phyloP scores from a whole-genome alignment of 1,284 basidiomycete genomes.

The Irpex rosettiformis region DNA sequence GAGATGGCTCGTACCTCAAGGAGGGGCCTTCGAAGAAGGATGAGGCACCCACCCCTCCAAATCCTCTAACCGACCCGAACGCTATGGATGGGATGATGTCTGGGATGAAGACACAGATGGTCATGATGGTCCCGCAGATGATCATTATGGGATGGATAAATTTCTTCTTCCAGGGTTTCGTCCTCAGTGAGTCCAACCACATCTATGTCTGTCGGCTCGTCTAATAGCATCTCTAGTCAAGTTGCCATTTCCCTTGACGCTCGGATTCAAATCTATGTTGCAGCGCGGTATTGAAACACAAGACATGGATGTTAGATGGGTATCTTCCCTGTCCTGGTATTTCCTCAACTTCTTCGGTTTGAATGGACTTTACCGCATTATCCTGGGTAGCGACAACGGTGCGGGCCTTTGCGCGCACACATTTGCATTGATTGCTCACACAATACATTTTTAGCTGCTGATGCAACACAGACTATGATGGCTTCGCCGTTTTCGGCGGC shows the following conservation, averaged over 20 bases:
- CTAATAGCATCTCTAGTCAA: slow-evolving; percentile 59
- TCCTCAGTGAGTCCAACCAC: slow-evolving; percentile 74
- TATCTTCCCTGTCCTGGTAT: slow-evolving; percentile 98
- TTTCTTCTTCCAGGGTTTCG: slow-evolving; percentile 98
- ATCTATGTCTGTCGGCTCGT: not conserved
- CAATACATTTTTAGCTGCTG: slow-evolving; percentile 56
- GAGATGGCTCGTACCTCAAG: slow-evolving; percentile 80
- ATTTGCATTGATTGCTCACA: slow-evolving; percentile 7
- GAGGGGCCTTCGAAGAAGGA: slow-evolving; percentile 69
- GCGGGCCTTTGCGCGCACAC: slow-evolving; percentile 26
- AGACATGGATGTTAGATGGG: slow-evolving; percentile 99
- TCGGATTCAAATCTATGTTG: slow-evolving; percentile 98
- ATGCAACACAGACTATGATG: slow-evolving; percentile 68
- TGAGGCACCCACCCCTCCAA: slow-evolving; percentile 57
- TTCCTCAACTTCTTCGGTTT: slow-evolving; percentile 98
- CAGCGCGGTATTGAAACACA: slow-evolving; percentile 94
- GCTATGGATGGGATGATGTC: slow-evolving; percentile 99
- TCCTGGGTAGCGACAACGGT: slow-evolving; percentile 93
- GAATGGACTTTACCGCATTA: slow-evolving; percentile 91
- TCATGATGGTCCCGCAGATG: slow-evolving; percentile 98
- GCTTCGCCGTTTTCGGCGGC: slow-evolving; percentile 69
- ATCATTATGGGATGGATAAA: slow-evolving; percentile 99
- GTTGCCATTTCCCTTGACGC: slow-evolving; percentile 94
- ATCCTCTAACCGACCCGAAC: slow-evolving; percentile 82
- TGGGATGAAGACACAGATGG: slow-evolving; percentile 98